Evolutionary conservation across 371 early-diverging fungal species (phyloP).

Genomic region (Apophysomyces trapeziformis): DNA sequence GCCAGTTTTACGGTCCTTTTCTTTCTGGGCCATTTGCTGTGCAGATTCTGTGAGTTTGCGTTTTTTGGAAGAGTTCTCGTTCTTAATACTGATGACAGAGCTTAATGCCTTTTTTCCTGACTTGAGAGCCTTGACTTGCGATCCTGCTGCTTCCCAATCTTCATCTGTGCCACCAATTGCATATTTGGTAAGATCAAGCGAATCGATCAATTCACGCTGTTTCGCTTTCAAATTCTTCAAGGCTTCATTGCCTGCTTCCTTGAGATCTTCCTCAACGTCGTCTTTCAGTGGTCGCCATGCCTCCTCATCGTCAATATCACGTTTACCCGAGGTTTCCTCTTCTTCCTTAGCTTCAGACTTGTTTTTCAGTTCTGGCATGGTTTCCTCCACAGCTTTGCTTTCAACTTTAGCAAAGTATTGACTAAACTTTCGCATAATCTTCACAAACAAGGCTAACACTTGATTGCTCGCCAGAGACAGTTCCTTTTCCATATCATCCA

Average conservation of each 20-base stretch:
- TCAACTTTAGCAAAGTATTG: conserved; percentile 67
- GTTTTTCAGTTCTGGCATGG: conserved; percentile 28
- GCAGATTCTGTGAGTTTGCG: conserved; percentile 49
- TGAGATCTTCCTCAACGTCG: conserved; percentile 79
- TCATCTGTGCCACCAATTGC: conserved; percentile 76
- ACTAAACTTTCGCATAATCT: conserved; percentile 81
- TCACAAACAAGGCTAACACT: conserved; percentile 92
- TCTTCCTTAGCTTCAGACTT: conserved; percentile 28
- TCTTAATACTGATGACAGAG: conserved; percentile 78
- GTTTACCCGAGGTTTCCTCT: conserved; percentile 42
- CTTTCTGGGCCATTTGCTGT: conserved; percentile 56
- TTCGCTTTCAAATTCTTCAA: conserved; percentile 66
- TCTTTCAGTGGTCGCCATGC: conserved; percentile 86
- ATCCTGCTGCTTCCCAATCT: conserved; percentile 72
- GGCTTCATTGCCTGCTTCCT: conserved; percentile 77
- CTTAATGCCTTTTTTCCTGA: conserved; percentile 51
- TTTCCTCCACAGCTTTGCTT: conserved; percentile 44
- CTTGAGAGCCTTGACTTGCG: conserved; percentile 55
- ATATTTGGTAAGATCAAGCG: conserved; percentile 76
- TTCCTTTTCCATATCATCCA: conserved; percentile 87
- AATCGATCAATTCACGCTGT: conserved; percentile 85
- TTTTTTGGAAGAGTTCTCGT: conserved; percentile 76
- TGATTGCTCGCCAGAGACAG: conserved; percentile 84
- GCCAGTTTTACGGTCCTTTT: conserved; percentile 45
- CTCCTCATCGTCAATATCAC: conserved; percentile 74